A percentile compares a stretch with the other conserved stretches of the same genome.
Evolutionary conservation across 139 green algal species (phyloP).

Genomic region (Microglena sp.): DNA sequence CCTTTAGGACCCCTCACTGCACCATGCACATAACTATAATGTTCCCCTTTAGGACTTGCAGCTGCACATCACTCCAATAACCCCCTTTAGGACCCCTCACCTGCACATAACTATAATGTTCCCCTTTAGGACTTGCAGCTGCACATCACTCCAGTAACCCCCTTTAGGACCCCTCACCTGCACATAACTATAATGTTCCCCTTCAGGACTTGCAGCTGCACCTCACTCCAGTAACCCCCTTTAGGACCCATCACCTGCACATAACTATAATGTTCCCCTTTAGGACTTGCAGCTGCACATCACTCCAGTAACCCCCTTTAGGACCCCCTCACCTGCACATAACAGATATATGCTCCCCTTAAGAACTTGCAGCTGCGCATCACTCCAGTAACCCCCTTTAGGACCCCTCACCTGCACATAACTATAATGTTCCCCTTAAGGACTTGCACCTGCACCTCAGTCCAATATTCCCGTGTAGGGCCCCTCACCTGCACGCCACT

Average conservation of each 20-base stretch:
- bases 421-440: constrained; percentile 66
- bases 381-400: too few relatives aligned
- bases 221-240: constrained; percentile 25
- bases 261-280: constrained; percentile 64
- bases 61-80: too few relatives aligned
- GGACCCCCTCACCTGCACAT: too few relatives aligned
- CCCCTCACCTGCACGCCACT: constrained; percentile 24
- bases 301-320: too few relatives aligned
- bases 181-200: constrained; percentile 68
- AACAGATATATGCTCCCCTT: too few relatives aligned
- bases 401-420: too few relatives aligned
- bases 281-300: constrained; percentile 56
- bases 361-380: too few relatives aligned
- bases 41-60: too few relatives aligned
- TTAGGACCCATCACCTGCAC: constrained; percentile 37
- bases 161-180: constrained; percentile 32
- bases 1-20: too few relatives aligned
- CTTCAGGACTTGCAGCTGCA: constrained; percentile 49
- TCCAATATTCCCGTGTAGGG: background rate
- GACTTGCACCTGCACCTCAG: constrained; percentile 55
- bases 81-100: constrained; percentile 23
- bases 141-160: constrained; percentile 40
- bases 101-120: constrained; percentile 67
- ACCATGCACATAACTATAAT: too few relatives aligned
- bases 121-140: constrained; percentile 49